A percentile compares a stretch with the other conserved stretches of the same genome.
Conservation (phyloP, 2,329 filamentous ascomycete species). For the Fusarium dlaminii region DNA sequence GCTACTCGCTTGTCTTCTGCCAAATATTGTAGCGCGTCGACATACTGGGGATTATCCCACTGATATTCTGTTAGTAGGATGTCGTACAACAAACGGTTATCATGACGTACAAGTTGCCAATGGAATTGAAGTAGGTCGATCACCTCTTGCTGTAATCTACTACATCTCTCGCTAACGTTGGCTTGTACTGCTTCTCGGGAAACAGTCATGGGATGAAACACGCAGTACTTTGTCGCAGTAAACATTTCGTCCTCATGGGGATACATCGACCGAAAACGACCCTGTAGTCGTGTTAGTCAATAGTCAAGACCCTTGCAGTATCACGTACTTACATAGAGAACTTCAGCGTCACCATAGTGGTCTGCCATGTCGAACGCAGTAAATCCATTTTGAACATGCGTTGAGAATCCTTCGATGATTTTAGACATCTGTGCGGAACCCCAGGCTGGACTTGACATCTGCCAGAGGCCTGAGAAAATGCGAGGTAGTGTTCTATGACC, state of each 20-base stretch:
- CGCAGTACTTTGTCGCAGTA: neutral
- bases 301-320: rapidly evolving
- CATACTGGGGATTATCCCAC: neutral
- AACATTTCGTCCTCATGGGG: neutral
- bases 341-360: neutral
- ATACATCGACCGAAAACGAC: neutral
- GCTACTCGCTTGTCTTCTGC: neutral
- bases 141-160: neutral
- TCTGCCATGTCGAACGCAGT: neutral
- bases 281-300: rapidly evolving
- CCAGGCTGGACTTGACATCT: neutral
- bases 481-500: neutral
- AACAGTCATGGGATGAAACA: neutral
- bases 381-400: neutral
- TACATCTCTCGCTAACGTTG: neutral
- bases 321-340: neutral
- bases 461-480: neutral
- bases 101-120: neutral
- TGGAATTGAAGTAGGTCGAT: neutral
- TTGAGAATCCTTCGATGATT: neutral
- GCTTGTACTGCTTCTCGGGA: neutral
- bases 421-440: neutral
- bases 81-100: rapidly evolving
- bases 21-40: neutral
- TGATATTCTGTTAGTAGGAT: rapidly evolving